A percentile compares a stretch with the other conserved stretches of the same genome.
phyloP scores from a whole-genome alignment of 192 early-diverging fungal species.

The Mortierella antarctica region DNA sequence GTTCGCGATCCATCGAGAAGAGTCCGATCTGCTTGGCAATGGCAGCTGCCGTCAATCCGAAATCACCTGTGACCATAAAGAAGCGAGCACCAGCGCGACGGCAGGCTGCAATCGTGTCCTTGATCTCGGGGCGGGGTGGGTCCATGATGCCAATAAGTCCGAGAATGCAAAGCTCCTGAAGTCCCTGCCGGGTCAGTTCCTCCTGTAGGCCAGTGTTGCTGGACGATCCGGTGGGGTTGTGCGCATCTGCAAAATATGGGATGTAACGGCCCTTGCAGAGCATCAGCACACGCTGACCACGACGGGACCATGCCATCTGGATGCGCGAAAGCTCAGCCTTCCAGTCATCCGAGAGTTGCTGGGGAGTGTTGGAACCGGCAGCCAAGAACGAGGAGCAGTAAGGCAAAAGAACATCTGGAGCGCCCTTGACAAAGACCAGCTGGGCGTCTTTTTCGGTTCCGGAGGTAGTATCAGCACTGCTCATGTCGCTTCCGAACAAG shows the following conservation, averaged over 20 bases:
- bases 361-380: slow-evolving; percentile 50
- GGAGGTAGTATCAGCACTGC: slow-evolving; percentile 14
- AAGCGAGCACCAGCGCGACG: slow-evolving; percentile 79
- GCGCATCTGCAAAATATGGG: slow-evolving; percentile 14
- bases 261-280: slow-evolving; percentile 44
- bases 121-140: slow-evolving; percentile 84
- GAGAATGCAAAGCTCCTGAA: slow-evolving; percentile 71
- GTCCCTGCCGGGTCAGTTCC: slow-evolving; percentile 42
- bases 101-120: slow-evolving; percentile 67
- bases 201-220: slow-evolving; percentile 11
- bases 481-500: slow-evolving; percentile 38
- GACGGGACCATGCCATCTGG: slow-evolving; percentile 66
- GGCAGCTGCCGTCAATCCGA: slow-evolving; percentile 79
- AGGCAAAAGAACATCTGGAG: slow-evolving; percentile 78
- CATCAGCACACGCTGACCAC: slow-evolving; percentile 70
- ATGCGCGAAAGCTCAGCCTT: slow-evolving; percentile 52
- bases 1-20: slow-evolving; percentile 52
- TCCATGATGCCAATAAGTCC: slow-evolving; percentile 86
- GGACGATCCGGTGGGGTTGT: background rate
- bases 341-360: slow-evolving; percentile 53
- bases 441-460: slow-evolving; percentile 23
- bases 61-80: slow-evolving; percentile 92
- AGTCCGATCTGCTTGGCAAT: slow-evolving; percentile 86
- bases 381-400: slow-evolving; percentile 55
- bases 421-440: slow-evolving; percentile 81